Conservation (phyloP, 2,329 filamentous ascomycete species). For the Sporothrix variecibatus region DNA sequence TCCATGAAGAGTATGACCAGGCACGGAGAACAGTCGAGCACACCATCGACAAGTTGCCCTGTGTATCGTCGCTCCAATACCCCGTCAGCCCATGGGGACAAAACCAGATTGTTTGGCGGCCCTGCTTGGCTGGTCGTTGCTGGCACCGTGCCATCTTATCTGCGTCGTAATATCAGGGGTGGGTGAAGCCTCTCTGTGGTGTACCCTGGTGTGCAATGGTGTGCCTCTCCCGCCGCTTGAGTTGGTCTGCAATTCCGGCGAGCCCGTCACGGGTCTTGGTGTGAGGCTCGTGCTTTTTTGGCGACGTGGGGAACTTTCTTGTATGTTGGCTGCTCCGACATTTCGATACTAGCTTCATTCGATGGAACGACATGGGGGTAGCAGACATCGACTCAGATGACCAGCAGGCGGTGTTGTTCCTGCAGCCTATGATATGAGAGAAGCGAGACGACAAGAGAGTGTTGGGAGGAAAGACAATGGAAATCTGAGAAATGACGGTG, state of each 20-base stretch:
- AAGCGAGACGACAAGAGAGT: not conserved
- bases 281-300: conserved; percentile 6
- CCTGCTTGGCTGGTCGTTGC: not conserved
- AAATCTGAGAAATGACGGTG: conserved; percentile 11
- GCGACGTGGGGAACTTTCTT: not conserved
- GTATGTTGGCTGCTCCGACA: not conserved
- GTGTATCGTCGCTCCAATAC: not conserved
- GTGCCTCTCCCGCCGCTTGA: not conserved
- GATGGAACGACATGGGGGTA: not conserved
- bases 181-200: not conserved
- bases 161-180: conserved; percentile 10
- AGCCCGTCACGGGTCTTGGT: conserved; percentile 4
- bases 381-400: not conserved
- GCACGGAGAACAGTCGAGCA: not conserved
- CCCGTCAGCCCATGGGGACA: not conserved
- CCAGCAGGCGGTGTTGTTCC: not conserved
- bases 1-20: not conserved
- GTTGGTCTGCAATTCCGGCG: conserved; percentile 21
- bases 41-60: not conserved
- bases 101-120: not conserved
- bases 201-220: not conserved
- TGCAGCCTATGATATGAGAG: conserved; percentile 4
- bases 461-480: not conserved
- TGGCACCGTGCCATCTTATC: conserved; percentile 6
- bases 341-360: not conserved